phyloP scores from a whole-genome alignment of 1,284 basidiomycete species.

The Exsudoporus floridanus region DNA sequence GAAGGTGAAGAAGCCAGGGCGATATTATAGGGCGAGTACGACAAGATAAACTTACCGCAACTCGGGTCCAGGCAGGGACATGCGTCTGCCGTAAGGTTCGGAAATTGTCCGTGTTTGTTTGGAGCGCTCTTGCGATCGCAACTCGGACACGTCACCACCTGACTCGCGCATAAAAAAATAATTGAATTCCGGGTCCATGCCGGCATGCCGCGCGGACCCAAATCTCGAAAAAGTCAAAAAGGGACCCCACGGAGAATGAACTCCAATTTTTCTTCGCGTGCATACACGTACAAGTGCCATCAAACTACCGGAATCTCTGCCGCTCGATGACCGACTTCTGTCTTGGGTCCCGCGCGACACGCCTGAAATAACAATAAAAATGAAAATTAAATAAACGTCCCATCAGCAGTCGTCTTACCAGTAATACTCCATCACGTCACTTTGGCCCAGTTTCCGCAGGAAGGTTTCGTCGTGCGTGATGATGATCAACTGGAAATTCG shows the following conservation, averaged over 20 bases:
- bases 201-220: conserved; percentile 8
- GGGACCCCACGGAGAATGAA: not conserved
- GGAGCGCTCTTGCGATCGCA: conserved; percentile 16
- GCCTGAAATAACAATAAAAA: conserved; percentile 40
- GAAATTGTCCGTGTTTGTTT: conserved; percentile 2
- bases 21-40: not conserved
- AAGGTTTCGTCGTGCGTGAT: conserved; percentile 97
- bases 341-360: conserved; percentile 55
- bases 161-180: not conserved
- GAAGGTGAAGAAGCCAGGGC: not conserved
- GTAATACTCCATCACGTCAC: conserved; percentile 89
- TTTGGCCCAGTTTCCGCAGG: conserved; percentile 78
- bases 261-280: not conserved
- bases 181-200: not conserved
- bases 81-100: conserved; percentile 16
- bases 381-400: not conserved
- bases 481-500: conserved; percentile 96
- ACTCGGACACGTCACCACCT: conserved; percentile 16
- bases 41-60: conserved; percentile 14
- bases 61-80: conserved; percentile 4
- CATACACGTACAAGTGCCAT: not conserved
- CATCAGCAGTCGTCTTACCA: conserved; percentile 50
- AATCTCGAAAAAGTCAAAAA: conserved; percentile 7
- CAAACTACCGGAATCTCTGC: conserved; percentile 58
- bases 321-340: conserved; percentile 76